Evolutionary conservation across 1,139 yeast genomes (phyloP), one percentile per base, ranked within the genome.

Genomic region (Saccharomycopsis phalli): DNA sequence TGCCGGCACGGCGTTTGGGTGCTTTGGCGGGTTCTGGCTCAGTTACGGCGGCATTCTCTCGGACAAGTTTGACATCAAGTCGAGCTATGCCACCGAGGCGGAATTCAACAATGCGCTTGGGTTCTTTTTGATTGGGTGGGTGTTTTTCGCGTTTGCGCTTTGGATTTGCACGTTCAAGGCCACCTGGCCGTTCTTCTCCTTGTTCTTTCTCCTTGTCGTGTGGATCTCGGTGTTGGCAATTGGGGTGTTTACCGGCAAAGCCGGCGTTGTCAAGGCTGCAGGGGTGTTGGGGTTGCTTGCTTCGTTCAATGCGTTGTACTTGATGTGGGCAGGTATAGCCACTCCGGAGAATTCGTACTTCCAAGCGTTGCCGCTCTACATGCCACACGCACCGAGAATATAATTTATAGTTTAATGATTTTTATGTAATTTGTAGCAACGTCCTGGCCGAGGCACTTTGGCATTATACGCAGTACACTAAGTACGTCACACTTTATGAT

Each of bases 21-120:
- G 81, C 42, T 81, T 77, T 54, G 88, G 88, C 40, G 84, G 82
- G 7, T 81, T 80, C 59, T 81, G 88, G 84, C 62, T 80, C 43
- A 63, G 79, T 18, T 79, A 70, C 55, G 78, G 80, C 21, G 72
- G 79, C 34, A 68, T 79, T 33, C 57, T 73, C 43, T 60, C 72
- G 41, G 70, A 74, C 39, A 65, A 68, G 36, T 79, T 80, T 57
- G 78, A 75, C 14, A 68, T 76, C 40, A 56, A 61, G 2, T 61
- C 66, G 3, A 70, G 77, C 18, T 80, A 80, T 51, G 60, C 59
- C 2, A 62, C 62, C 2, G 57, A 63, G 1, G 62, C 62, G 5
- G 71, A 66, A 38, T 62, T 74, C 38, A 58, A 56, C 13, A 69
- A 69, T 48, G 78, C 79, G 1, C 54, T 74, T 44, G 87, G 79